Evolutionary conservation across 228 moss, liverwort and hornwort genomes (phyloP).

Genomic region (Sphagnum magellanicum): DNA sequence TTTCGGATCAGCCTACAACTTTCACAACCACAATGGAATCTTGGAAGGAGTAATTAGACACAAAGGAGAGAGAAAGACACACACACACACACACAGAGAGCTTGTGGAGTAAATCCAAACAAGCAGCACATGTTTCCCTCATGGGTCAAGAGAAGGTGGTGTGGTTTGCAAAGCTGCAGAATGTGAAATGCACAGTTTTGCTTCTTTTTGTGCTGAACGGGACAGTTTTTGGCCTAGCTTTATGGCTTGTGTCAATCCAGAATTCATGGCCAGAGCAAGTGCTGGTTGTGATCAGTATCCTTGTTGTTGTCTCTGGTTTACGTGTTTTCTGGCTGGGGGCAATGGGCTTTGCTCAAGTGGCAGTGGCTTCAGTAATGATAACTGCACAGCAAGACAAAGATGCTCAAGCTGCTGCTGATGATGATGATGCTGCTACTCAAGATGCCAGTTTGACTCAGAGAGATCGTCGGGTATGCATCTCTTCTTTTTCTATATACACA

Average conservation of each 20-base stretch:
- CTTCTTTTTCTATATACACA: neutral
- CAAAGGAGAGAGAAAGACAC: too few species aligned
- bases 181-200: constrained; percentile 47
- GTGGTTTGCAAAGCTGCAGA: constrained; percentile 32
- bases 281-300: constrained; percentile 12
- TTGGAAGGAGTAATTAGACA: too few species aligned
- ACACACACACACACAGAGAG: too few species aligned
- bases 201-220: constrained; percentile 40
- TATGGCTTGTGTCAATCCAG: constrained; percentile 14
- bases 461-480: constrained; percentile 48
- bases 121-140: too few species aligned
- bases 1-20: too few species aligned
- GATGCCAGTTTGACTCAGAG: constrained; percentile 14
- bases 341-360: constrained; percentile 57
- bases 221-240: constrained; percentile 18
- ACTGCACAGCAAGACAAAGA: constrained; percentile 26
- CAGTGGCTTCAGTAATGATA: constrained; percentile 68
- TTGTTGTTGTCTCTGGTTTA: constrained; percentile 25
- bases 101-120: too few species aligned
- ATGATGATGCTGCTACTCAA: neutral
- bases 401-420: neutral
- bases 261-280: constrained; percentile 31
- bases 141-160: neutral
- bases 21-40: too few species aligned
- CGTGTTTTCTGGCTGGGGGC: constrained; percentile 67